These are phyloP conservation scores for Phyllosticta ampelicida DNA, from an alignment of 2,329 filamentous ascomycete genomes.

Conservation along the genomic window DNA sequence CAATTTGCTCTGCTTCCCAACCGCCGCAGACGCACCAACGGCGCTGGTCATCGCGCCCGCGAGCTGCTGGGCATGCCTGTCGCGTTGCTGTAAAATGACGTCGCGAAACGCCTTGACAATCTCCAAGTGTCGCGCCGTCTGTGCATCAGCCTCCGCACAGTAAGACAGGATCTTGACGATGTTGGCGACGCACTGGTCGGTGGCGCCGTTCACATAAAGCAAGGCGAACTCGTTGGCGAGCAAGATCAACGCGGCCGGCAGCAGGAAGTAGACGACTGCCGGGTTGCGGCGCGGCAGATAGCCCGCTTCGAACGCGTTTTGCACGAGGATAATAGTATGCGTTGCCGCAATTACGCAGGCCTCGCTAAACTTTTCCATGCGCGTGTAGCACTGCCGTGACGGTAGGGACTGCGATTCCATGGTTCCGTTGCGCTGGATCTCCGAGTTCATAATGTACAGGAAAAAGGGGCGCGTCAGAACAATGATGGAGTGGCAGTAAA, in stretches of 20 bases:
- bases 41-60: background rate
- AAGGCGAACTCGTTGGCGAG: constrained; percentile 30
- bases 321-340: constrained; percentile 30
- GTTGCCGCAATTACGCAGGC: constrained; percentile 32
- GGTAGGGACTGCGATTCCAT: background rate
- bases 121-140: constrained; percentile 28
- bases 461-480: constrained; percentile 56
- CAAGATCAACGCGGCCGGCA: constrained; percentile 30
- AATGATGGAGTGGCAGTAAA: constrained; percentile 53
- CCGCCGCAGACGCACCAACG: background rate
- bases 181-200: constrained; percentile 28
- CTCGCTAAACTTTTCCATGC: constrained; percentile 40
- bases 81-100: constrained; percentile 24
- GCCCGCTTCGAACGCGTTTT: constrained; percentile 31
- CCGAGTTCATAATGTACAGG: constrained; percentile 43
- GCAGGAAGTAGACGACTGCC: constrained; percentile 32
- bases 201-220: constrained; percentile 23
- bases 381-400: constrained; percentile 9
- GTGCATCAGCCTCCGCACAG: constrained; percentile 30
- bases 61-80: constrained; percentile 17
- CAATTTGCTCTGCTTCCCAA: background rate
- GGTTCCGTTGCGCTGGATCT: constrained; percentile 22
- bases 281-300: constrained; percentile 31
- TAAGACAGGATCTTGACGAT: constrained; percentile 31
- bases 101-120: constrained; percentile 29